Evolutionary conservation across 352 stramenopile species (phyloP), one percentile per base, ranked within the genome.

Genomic region (Blastocystis sp.): DNA sequence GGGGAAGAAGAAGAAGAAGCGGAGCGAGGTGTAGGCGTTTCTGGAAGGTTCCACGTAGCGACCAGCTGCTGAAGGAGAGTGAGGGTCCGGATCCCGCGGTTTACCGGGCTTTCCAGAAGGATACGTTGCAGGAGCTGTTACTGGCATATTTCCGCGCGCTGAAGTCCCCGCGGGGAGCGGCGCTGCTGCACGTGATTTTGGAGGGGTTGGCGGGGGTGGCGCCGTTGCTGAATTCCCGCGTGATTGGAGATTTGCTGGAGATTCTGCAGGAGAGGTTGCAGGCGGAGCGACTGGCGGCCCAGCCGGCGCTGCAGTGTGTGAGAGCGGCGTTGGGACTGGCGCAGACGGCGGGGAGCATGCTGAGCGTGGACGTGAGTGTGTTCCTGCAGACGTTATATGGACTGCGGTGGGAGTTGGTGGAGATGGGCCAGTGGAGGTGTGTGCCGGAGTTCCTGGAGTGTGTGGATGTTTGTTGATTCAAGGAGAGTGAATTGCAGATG

Each of bases 31-130:
- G 73, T 84, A 71, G 21, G 8, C 9, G 40, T 6, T 64, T 34
- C 9, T 4, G 1, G n/a, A 32, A 3, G 36, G 32, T 84, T 38
- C 32, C 14, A 2, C 4, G 27, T 84, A 84, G 73, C 16, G 73
- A 84, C 42, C 78, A 84, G 56, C 78, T 84, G 14, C 29, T 84
- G 59, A 29, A 32, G 44, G 73, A 84, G 36, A 44, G 73, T 44
- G 73, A 84, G 36, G 73, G 73, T 54, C 73, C 73, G 3, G 48
- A 84, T 75, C 54, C 59, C 54, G 54, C 51, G 6, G 36, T 84
- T 6, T 73, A 56, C 44, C 69, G 75, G 73, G 54, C 73, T 4
- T 84, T 84, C 42, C 73, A 84, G 48, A 84, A 84, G 40, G 73
- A 84, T 44, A 71, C 73, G 36, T 44, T 84, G 27, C 73, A 84